These are phyloP conservation scores for Fragaria vesca DNA, from an alignment of 306 rosid species.

Conservation along the genomic window DNA sequence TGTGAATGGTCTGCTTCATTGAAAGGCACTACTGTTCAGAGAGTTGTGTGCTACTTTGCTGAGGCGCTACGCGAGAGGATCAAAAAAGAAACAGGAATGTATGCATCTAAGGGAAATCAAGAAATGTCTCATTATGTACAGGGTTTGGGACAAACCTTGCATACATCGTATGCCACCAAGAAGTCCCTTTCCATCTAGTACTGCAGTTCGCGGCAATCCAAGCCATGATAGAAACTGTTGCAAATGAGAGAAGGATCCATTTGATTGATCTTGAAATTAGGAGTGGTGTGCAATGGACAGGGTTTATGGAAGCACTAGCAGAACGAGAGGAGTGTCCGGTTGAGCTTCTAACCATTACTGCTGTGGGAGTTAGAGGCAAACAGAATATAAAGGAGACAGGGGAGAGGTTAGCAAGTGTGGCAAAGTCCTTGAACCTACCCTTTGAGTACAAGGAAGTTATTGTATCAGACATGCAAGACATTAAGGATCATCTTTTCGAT, in stretches of 20 bases:
- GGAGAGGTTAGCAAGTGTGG: constrained; percentile 47
- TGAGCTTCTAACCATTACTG: constrained; percentile 50
- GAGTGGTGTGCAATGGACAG: constrained; percentile 56
- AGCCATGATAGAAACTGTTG: constrained; percentile 58
- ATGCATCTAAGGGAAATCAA: constrained; percentile 11
- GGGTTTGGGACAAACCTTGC: constrained; percentile 13
- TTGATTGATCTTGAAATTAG: constrained; percentile 53
- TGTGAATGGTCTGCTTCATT: constrained; percentile 49
- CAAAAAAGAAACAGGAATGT: constrained; percentile 42
- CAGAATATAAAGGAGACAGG: constrained; percentile 42
- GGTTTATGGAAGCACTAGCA: constrained; percentile 58
- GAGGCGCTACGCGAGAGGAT: constrained; percentile 63
- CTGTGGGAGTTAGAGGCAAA: constrained; percentile 37
- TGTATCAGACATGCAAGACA: constrained; percentile 45
- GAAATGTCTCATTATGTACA: constrained; percentile 2
- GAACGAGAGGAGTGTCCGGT: constrained; percentile 39
- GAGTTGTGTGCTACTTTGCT: constrained; percentile 49
- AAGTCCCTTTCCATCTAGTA: constrained; percentile 54
- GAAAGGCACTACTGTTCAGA: constrained; percentile 39
- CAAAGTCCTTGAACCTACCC: constrained; percentile 58
- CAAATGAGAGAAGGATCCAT: constrained; percentile 46
- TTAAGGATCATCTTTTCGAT: constrained; percentile 37
- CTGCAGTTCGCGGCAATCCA: constrained; percentile 52
- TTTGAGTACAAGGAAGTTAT: constrained; percentile 46
- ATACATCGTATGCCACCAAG: constrained; percentile 32